A percentile compares a stretch with the other conserved stretches of the same genome.
Evolutionary conservation across 805 yeast species (phyloP).

Genomic region (Candida verbasci): DNA sequence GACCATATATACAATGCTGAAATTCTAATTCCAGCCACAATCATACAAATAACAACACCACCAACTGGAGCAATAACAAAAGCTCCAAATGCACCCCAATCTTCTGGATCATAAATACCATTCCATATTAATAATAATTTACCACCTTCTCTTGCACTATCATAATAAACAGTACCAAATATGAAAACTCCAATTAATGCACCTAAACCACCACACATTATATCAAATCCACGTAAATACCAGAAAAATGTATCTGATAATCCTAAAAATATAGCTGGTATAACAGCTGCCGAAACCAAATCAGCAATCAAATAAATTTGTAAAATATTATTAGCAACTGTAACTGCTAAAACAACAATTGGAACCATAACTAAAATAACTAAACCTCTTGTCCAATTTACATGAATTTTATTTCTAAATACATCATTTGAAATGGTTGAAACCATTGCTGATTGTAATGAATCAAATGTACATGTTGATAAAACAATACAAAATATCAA

Average conservation of each 20-base stretch:
- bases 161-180: constrained; percentile 79
- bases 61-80: constrained; percentile 88
- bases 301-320: constrained; percentile 90
- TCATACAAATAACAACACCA: constrained; percentile 56
- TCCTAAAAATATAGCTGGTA: constrained; percentile 81
- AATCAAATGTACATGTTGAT: constrained; percentile 87
- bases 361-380: constrained; percentile 84
- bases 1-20: constrained; percentile 24
- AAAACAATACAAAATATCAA: constrained; percentile 68
- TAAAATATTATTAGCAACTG: constrained; percentile 76
- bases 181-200: constrained; percentile 76
- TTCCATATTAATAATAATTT: constrained; percentile 67
- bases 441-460: constrained; percentile 82
- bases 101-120: constrained; percentile 71
- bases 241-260: constrained; percentile 56
- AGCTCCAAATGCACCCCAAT: constrained; percentile 95
- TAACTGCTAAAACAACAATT: constrained; percentile 75
- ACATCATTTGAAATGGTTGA: constrained; percentile 87
- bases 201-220: constrained; percentile 79
- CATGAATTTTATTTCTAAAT: constrained; percentile 73
- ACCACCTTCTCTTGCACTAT: constrained; percentile 71
- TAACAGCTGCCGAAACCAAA: constrained; percentile 78
- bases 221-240: constrained; percentile 74
- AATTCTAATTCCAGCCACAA: constrained; percentile 49
- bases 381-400: constrained; percentile 61